Percentiles rank a stretch among this genome's conserved stretches.
These are phyloP conservation scores for Blastobotrys persicus DNA, from an alignment of 1,139 yeast species.

Conservation along the genomic window DNA sequence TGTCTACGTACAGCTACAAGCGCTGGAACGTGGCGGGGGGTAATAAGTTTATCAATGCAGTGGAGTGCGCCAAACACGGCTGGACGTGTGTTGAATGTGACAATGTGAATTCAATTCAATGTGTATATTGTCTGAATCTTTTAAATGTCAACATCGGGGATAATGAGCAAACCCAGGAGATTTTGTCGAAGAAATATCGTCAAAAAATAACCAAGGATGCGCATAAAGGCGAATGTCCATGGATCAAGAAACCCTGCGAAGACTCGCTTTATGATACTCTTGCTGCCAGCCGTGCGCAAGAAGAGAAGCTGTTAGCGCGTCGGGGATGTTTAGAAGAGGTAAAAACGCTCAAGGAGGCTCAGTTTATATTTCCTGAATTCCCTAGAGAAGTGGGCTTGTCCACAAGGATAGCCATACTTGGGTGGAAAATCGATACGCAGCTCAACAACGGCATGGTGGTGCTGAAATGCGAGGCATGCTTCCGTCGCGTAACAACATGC, in stretches of 20 bases:
- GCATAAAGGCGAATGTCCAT: constrained; percentile 21
- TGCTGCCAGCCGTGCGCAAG: constrained; percentile 13
- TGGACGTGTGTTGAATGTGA: constrained; percentile 18
- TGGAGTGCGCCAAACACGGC: constrained; percentile 24
- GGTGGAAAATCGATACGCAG: constrained; percentile 17
- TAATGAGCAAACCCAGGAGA: constrained; percentile 15
- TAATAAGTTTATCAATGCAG: constrained; percentile 16
- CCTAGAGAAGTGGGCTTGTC: too few relatives aligned
- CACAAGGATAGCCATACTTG: too few relatives aligned
- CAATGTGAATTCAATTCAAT: constrained; percentile 21
- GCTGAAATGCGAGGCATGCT: constrained; percentile 21
- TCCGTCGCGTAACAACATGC: constrained; percentile 17
- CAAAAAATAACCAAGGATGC: constrained; percentile 15
- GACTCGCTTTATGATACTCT: constrained; percentile 18
- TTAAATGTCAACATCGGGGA: constrained; percentile 22
- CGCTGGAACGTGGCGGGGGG: constrained; percentile 24
- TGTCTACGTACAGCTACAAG: constrained; percentile 21
- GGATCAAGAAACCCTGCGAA: constrained; percentile 20
- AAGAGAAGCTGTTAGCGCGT: constrained; percentile 1
- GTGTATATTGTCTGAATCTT: constrained; percentile 21
- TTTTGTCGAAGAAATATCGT: constrained; percentile 14
- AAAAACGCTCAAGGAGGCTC: too few relatives aligned
- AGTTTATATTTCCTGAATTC: too few relatives aligned
- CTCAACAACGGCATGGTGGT: constrained; percentile 9
- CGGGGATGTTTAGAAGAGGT: too few relatives aligned